Conservation (phyloP, 441 rosid species). For the Gossypium schwendimanii region DNA sequence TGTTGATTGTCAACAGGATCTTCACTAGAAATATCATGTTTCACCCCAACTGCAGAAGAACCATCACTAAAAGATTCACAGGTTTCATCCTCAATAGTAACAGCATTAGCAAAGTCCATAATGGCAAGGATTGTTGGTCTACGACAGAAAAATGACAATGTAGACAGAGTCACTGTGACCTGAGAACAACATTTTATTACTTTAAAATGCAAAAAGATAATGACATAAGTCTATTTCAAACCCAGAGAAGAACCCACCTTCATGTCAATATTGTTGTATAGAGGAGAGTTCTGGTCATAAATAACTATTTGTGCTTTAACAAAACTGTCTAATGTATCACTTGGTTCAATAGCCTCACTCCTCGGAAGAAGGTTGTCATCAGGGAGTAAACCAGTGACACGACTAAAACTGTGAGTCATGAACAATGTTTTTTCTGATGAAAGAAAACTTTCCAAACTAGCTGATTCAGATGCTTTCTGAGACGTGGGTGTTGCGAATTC, state of each 20-base stretch:
- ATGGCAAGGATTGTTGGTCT: constrained; percentile 92
- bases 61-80: constrained; percentile 48
- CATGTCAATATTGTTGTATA: constrained; percentile 66
- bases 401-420: constrained; percentile 76
- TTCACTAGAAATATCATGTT: constrained; percentile 33
- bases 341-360: constrained; percentile 35
- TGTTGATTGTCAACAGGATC: constrained; percentile 37
- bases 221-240: not conserved
- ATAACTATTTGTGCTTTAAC: constrained; percentile 89
- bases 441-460: constrained; percentile 20
- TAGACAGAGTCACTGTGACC: constrained; percentile 79
- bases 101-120: constrained; percentile 80
- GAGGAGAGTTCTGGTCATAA: constrained; percentile 67
- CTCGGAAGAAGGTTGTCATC: constrained; percentile 30
- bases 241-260: constrained; percentile 40
- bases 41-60: constrained; percentile 42
- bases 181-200: constrained; percentile 24
- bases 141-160: constrained; percentile 87
- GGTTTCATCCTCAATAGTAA: constrained; percentile 54
- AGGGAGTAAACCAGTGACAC: constrained; percentile 71
- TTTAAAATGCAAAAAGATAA: not conserved
- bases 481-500: constrained; percentile 33
- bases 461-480: constrained; percentile 16
- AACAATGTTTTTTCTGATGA: constrained; percentile 27
- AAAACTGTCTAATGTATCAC: constrained; percentile 67